Evolutionary conservation across 371 early-diverging fungal genomes (phyloP), one percentile per base, ranked within the genome.

Genomic region (Coemansia sp.): DNA sequence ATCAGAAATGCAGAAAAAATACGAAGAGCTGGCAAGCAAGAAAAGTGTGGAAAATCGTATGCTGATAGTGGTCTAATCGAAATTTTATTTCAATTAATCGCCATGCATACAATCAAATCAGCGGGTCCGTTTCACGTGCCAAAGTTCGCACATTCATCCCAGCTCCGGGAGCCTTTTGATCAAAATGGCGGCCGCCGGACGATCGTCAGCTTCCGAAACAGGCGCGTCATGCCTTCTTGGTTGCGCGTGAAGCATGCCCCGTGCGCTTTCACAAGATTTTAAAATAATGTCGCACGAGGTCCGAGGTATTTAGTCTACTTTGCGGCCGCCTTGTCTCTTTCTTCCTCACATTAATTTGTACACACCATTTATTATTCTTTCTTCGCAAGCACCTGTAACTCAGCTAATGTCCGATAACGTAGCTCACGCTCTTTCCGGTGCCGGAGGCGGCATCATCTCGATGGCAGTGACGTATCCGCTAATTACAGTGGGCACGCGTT

Each of bases 401-500:
- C 30, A 68, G 81, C 26, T 67, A 1, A 94, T 94, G 94, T 93
- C 93, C 71, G 94, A 95, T 84, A 92, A 92, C 86, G 90, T 94
- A 65, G 93, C 92, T 75, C 94, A 95, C 84, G 95, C 95, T 62
- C 85, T 95, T 44, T 88, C 93, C 67, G 96, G 95, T 80, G 95
- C 96, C 75, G 95, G 94, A 77, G 97, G 97, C 67, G 97, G 97
- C 69, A 93, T 95, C 80, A 87, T 93, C 83, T 88, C 93, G 65
- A 95, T 96, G 95, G 88, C 88, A 12, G 83, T 94, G 73, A 97
- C 98, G 56, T 98, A 97, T 82, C 97, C 97, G 61, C 85, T 97
- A 71, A 89, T 94, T 62, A 96, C 95, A 33, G 86, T 95, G 67
- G 91, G 92, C 79, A 90, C 93, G 68, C 89, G 96, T 67, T 87